phyloP scores from a whole-genome alignment of 495 filamentous ascomycete species.

The Aspergillus heteromorphus region DNA sequence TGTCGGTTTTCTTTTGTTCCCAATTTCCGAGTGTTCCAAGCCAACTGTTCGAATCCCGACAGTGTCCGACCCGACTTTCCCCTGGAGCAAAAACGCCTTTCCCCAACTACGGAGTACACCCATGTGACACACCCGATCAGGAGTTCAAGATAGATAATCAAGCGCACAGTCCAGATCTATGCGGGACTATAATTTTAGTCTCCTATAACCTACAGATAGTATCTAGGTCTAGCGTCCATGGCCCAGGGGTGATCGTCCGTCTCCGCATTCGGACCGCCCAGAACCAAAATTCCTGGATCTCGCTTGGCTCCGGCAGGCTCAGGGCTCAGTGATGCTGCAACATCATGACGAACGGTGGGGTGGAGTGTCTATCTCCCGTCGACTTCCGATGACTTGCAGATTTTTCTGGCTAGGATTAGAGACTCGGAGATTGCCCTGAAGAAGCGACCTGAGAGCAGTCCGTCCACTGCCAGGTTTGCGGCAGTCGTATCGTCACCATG shows the following conservation, averaged over 20 bases:
- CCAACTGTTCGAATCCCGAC: neutral
- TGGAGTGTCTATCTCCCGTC: neutral
- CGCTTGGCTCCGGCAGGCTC: neutral
- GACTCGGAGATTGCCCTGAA: neutral
- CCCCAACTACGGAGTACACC: neutral
- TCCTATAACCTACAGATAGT: slow-evolving; percentile 1
- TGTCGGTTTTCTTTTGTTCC: neutral
- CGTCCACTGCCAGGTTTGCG: too few relatives aligned
- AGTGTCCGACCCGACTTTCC: neutral
- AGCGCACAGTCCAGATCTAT: neutral
- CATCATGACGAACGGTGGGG: slow-evolving; percentile 15
- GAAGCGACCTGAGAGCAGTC: neutral
- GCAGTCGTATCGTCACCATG: neutral
- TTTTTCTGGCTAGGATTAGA: neutral
- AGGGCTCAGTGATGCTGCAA: slow-evolving; percentile 5
- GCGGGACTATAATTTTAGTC: neutral
- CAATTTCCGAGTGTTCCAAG: neutral
- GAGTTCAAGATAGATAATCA: neutral
- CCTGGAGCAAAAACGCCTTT: neutral
- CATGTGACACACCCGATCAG: neutral
- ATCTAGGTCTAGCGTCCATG: neutral
- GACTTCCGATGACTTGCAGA: neutral
- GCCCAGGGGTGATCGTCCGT: slow-evolving; percentile 7
- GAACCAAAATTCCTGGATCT: neutral
- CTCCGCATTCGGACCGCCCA: slow-evolving; percentile 9